Evolutionary conservation across 2,329 filamentous ascomycete genomes (phyloP).

Genomic region (Neocatenulostroma microsporum): DNA sequence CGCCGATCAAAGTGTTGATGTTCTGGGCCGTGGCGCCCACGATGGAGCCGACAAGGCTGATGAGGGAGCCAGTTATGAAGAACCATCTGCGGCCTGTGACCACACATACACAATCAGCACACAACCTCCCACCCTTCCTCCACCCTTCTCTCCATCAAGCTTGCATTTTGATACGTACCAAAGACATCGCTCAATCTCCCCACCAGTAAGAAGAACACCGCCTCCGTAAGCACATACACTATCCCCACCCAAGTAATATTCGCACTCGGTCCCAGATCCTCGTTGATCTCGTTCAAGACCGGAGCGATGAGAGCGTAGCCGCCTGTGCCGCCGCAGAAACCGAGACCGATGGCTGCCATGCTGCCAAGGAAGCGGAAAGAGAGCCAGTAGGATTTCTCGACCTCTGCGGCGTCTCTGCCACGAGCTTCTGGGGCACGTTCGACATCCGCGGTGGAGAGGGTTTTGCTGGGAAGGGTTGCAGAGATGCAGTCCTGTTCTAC

Average conservation of each 20-base stretch:
- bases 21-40: constrained; percentile 26
- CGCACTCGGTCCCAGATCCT: constrained; percentile 31
- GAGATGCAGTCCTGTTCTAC: too few relatives aligned
- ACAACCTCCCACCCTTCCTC: too few relatives aligned
- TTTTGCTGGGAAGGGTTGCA: neutral
- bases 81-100: constrained; percentile 21
- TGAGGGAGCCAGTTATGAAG: constrained; percentile 29
- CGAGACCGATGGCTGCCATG: constrained; percentile 20
- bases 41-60: constrained; percentile 30
- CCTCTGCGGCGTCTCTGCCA: constrained; percentile 17
- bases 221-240: constrained; percentile 28
- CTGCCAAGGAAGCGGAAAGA: constrained; percentile 20
- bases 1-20: constrained; percentile 21
- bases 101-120: neutral
- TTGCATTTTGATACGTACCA: constrained; percentile 17
- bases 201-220: constrained; percentile 32
- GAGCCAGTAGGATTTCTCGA: constrained; percentile 19
- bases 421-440: constrained; percentile 10
- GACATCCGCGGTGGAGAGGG: neutral
- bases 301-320: constrained; percentile 21
- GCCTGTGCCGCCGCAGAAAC: constrained; percentile 22
- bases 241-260: constrained; percentile 33
- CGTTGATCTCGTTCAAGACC: constrained; percentile 26
- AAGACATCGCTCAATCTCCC: constrained; percentile 34
- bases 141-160: neutral